phyloP scores from a whole-genome alignment of 768 basidiomycete species.

The Boletellus sp. region DNA sequence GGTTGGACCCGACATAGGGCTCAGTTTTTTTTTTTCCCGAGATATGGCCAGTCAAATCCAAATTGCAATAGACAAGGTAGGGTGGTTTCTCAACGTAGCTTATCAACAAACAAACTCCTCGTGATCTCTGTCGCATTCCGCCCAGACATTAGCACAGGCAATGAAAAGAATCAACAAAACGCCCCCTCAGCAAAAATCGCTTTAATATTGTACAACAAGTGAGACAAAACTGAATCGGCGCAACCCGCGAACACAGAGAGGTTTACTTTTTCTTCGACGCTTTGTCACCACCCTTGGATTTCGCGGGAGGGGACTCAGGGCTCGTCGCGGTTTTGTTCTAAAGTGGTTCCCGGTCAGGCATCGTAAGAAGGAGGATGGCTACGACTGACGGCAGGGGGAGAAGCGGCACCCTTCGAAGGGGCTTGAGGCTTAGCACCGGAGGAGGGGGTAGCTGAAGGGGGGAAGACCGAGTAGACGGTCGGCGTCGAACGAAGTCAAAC shows the following conservation, averaged over 20 bases:
- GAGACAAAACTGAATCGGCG: background rate
- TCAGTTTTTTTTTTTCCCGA: too few species aligned
- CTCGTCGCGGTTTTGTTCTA: slow-evolving; percentile 21
- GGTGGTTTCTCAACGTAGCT: background rate
- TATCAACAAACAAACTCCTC: background rate
- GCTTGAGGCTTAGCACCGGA: slow-evolving; percentile 15
- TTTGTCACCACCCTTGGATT: slow-evolving; percentile 25
- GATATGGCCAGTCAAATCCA: too few species aligned
- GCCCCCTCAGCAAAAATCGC: background rate
- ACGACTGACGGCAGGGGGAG: slow-evolving; percentile 17
- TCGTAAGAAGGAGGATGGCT: background rate
- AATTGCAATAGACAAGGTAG: background rate
- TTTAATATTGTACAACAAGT: slow-evolving; percentile 3
- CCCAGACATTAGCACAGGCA: slow-evolving; percentile 3
- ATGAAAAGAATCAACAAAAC: background rate
- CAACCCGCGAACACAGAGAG: background rate
- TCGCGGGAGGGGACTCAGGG: slow-evolving; percentile 28
- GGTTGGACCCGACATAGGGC: too few species aligned
- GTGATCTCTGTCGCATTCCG: background rate
- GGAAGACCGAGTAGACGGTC: slow-evolving; percentile 9
- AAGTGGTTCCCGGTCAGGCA: background rate
- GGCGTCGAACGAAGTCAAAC: slow-evolving; percentile 8
- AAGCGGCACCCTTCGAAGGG: slow-evolving; percentile 19
- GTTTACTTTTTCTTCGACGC: slow-evolving; percentile 30
- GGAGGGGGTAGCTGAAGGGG: slow-evolving; percentile 12